Percentiles rank a stretch among this genome's conserved stretches.
These are phyloP conservation scores for Medicago ruthenica DNA, from an alignment of 306 rosid species.

Conservation along the genomic window DNA sequence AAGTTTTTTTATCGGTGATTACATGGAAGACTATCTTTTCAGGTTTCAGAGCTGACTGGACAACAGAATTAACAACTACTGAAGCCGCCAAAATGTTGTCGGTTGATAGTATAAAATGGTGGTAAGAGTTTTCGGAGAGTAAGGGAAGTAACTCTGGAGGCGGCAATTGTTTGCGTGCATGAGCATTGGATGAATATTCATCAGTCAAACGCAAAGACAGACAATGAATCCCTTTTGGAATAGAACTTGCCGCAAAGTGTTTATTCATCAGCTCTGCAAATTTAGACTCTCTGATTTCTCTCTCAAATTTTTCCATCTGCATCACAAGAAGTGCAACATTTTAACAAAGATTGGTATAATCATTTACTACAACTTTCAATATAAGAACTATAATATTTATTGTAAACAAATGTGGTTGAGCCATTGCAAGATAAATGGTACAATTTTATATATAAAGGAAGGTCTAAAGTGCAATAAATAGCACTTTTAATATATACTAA, in stretches of 20 bases:
- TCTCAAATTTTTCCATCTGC: conserved; percentile 98
- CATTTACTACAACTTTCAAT: conserved; percentile 22
- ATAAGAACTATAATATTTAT: conserved; percentile 6
- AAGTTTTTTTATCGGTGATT: conserved; percentile 97
- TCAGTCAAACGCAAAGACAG: conserved; percentile 96
- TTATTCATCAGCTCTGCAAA: conserved; percentile 97
- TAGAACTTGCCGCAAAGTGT: conserved; percentile 93
- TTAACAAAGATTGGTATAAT: conserved; percentile 35
- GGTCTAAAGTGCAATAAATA: not conserved
- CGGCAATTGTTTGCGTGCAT: conserved; percentile 96
- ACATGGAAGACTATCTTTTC: conserved; percentile 97
- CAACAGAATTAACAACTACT: conserved; percentile 92
- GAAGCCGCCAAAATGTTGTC: conserved; percentile 99
- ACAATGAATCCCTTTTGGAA: conserved; percentile 97
- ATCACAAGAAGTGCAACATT: conserved; percentile 44
- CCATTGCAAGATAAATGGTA: conserved; percentile 10
- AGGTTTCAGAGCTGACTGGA: conserved; percentile 79
- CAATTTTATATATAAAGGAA: not conserved
- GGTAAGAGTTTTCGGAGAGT: conserved; percentile 84
- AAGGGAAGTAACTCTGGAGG: conserved; percentile 95
- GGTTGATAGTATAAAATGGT: conserved; percentile 91
- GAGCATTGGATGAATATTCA: conserved; percentile 98
- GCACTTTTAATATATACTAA: not conserved
- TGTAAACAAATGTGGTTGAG: conserved; percentile 26
- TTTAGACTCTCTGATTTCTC: conserved; percentile 85